These are phyloP conservation scores for Saccharomycopsis javanensis DNA, from an alignment of 805 yeast genomes.

Conservation along the genomic window DNA sequence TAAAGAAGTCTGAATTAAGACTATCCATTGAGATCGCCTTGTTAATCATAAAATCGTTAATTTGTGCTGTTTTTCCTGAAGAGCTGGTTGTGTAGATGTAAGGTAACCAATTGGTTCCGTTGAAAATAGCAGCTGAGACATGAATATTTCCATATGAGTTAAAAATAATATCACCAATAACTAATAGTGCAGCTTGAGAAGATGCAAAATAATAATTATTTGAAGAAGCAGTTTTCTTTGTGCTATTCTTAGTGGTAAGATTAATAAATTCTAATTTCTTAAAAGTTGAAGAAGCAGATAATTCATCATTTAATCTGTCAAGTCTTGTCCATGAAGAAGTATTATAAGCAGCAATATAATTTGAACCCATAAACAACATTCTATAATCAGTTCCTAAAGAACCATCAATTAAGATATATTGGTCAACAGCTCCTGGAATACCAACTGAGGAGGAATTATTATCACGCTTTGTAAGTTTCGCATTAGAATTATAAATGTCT, in stretches of 20 bases:
- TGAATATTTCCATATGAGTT: constrained; percentile 45
- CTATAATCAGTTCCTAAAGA: constrained; percentile 5
- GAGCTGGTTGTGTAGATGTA: constrained; percentile 37
- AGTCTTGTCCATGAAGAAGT: constrained; percentile 13
- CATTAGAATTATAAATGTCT: constrained; percentile 15
- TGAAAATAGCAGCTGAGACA: constrained; percentile 42
- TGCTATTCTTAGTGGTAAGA: constrained; percentile 24
- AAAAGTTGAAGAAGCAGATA: constrained; percentile 11
- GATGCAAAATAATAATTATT: constrained; percentile 29
- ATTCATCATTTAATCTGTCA: constrained; percentile 11
- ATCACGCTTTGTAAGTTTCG: constrained; percentile 9
- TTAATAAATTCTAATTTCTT: constrained; percentile 22
- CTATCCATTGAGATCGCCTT: constrained; percentile 28
- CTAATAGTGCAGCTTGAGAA: constrained; percentile 37
- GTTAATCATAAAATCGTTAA: constrained; percentile 29
- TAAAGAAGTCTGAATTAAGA: constrained; percentile 20
- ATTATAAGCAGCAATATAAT: constrained; percentile 28
- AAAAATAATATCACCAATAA: constrained; percentile 48
- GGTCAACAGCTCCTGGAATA: constrained; percentile 30
- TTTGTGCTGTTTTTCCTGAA: constrained; percentile 21
- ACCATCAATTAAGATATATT: constrained; percentile 40
- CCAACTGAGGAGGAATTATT: constrained; percentile 12
- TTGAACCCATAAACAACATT: constrained; percentile 31
- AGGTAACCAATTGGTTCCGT: constrained; percentile 64
- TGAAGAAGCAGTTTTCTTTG: not conserved